phyloP scores from a whole-genome alignment of 2,329 filamentous ascomycete genomes.

The Colletotrichum horii region DNA sequence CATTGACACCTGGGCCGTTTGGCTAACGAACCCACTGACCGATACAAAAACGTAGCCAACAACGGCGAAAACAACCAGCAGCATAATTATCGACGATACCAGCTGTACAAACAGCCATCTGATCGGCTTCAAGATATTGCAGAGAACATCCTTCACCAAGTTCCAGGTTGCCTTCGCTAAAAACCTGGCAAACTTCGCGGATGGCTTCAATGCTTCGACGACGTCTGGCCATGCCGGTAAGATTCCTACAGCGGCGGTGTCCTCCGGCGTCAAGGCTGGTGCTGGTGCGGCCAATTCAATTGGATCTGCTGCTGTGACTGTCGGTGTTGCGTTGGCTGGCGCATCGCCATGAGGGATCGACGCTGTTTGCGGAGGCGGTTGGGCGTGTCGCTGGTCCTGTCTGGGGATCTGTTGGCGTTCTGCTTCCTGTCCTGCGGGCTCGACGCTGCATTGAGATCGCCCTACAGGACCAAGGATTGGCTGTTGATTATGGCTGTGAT shows the following conservation, averaged over 20 bases:
- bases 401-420: not conserved
- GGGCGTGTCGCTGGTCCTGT: not conserved
- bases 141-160: not conserved
- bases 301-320: not conserved
- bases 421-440: not conserved
- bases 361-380: not conserved
- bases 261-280: not conserved
- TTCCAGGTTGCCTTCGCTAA: too few species aligned
- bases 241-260: not conserved
- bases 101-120: not conserved
- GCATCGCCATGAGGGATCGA: not conserved
- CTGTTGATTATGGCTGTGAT: too few species aligned
- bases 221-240: not conserved
- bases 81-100: not conserved
- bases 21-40: not conserved
- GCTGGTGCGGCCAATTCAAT: not conserved
- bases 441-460: not conserved
- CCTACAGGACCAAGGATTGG: too few species aligned
- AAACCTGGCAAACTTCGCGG: too few species aligned
- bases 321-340: not conserved
- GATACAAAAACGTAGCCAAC: not conserved
- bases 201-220: too few species aligned
- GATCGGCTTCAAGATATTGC: not conserved
- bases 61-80: not conserved
- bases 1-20: not conserved